These are phyloP conservation scores for Vicia sativa DNA, from an alignment of 306 rosid genomes.

Conservation along the genomic window DNA sequence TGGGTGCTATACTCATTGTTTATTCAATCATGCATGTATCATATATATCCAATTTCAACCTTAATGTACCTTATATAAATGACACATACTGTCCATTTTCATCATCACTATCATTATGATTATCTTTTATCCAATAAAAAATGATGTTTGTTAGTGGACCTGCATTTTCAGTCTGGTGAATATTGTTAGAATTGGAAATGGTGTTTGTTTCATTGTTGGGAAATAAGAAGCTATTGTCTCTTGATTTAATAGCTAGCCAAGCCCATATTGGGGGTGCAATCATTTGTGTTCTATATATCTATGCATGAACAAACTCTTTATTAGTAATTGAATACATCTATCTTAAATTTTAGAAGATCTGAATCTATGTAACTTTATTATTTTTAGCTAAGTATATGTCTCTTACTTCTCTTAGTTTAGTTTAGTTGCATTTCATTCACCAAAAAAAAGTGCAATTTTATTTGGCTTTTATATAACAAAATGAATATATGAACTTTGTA, in stretches of 20 bases:
- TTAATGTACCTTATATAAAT: conserved; percentile 45
- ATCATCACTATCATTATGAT: conserved; percentile 44
- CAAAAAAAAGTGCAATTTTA: not conserved
- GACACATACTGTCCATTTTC: conserved; percentile 39
- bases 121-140: conserved; percentile 38
- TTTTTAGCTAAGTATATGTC: no score
- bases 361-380: not conserved
- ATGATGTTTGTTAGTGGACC: conserved; percentile 36
- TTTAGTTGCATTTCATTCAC: not conserved
- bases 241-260: conserved; percentile 6
- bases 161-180: conserved; percentile 39
- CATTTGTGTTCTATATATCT: not conserved
- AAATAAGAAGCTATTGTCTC: conserved; percentile 32
- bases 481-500: not conserved
- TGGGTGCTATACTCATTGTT: conserved; percentile 43
- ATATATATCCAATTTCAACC: conserved; percentile 43
- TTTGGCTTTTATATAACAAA: not conserved
- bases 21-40: conserved; percentile 44
- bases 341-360: not conserved
- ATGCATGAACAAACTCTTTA: no score
- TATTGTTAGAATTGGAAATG: conserved; percentile 15
- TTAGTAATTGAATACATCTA: no score
- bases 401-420: not conserved
- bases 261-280: not conserved
- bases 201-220: conserved; percentile 41